A percentile compares a stretch with the other conserved stretches of the same genome.
phyloP scores from a whole-genome alignment of 2,329 filamentous ascomycete genomes.

The Stagonosporopsis tanaceti region DNA sequence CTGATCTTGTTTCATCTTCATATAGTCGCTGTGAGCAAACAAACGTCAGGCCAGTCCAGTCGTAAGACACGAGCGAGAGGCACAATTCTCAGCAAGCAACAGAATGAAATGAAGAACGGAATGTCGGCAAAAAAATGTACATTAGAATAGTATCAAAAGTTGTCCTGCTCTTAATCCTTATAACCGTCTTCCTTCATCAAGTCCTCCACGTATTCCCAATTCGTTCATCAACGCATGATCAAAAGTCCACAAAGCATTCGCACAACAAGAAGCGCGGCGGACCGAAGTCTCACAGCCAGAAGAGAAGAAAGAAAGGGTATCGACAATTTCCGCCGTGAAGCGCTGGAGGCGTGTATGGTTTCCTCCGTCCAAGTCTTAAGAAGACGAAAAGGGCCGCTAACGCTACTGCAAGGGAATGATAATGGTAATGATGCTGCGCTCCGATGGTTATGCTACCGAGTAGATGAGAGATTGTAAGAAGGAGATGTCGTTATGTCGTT shows the following conservation, averaged over 20 bases:
- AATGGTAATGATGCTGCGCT: conserved; percentile 17
- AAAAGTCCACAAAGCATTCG: conserved; percentile 2
- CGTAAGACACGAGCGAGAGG: background rate
- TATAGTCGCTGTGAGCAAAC: conserved; percentile 5
- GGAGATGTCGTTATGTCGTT: conserved; percentile 44
- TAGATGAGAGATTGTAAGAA: conserved; percentile 32
- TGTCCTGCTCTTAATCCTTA: conserved; percentile 10
- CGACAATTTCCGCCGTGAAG: conserved; percentile 46
- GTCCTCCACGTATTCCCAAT: conserved; percentile 18
- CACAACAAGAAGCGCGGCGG: conserved; percentile 11
- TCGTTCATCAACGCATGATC: background rate
- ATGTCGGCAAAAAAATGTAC: conserved; percentile 31
- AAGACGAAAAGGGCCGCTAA: conserved; percentile 28
- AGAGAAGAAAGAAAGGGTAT: conserved; percentile 40
- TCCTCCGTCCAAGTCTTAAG: conserved; percentile 26
- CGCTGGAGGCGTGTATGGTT: conserved; percentile 24
- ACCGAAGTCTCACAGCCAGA: conserved; percentile 7
- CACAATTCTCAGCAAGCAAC: background rate
- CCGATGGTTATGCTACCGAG: conserved; percentile 9
- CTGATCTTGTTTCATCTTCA: conserved; percentile 11
- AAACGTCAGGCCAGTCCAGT: background rate
- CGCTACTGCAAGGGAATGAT: conserved; percentile 14
- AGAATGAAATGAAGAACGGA: background rate
- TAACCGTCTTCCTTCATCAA: conserved; percentile 14
- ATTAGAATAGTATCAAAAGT: conserved; percentile 32